Evolutionary conservation across 75 land plant species (phyloP).

Genomic region (Adiantum capillusveneris): DNA sequence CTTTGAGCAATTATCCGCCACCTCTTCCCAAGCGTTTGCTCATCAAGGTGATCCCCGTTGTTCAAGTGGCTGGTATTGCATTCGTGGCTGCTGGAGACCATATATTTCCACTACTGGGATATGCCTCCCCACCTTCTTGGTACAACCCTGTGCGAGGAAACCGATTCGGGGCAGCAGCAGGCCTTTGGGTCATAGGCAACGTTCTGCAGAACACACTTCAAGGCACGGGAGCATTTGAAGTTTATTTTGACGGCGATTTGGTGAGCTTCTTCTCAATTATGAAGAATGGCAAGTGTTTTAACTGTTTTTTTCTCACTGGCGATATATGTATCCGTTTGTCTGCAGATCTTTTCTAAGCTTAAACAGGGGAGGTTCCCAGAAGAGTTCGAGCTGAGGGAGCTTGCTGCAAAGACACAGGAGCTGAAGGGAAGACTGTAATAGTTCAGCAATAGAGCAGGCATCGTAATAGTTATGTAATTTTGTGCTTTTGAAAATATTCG

Average conservation of each 20-base stretch:
- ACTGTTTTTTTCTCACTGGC: not conserved
- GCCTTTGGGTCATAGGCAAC: constrained; percentile 71
- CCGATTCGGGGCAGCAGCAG: constrained; percentile 58
- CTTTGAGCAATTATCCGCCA: constrained; percentile 62
- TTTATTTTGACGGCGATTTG: constrained; percentile 55
- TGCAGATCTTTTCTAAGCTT: constrained; percentile 72
- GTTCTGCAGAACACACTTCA: constrained; percentile 51
- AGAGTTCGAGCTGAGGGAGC: constrained; percentile 53
- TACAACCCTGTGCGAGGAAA: constrained; percentile 45
- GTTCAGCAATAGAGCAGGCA: no score
- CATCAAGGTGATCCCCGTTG: constrained; percentile 52
- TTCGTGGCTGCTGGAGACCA: constrained; percentile 61
- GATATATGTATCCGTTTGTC: not conserved
- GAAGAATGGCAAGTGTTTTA: no score
- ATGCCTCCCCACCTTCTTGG: constrained; percentile 60
- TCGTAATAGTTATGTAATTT: no score
- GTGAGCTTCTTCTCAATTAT: constrained; percentile 22
- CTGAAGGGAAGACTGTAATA: no score
- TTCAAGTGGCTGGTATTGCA: constrained; percentile 52
- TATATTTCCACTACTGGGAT: constrained; percentile 69
- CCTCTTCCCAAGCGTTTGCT: constrained; percentile 62
- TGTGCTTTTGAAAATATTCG: no score
- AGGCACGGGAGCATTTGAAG: constrained; percentile 79
- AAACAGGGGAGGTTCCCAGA: constrained; percentile 45
- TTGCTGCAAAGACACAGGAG: constrained; percentile 24